Base-by-base conservation (phyloP, 148 eudicot genomes). In the Hydrangea macrophylla region DNA sequence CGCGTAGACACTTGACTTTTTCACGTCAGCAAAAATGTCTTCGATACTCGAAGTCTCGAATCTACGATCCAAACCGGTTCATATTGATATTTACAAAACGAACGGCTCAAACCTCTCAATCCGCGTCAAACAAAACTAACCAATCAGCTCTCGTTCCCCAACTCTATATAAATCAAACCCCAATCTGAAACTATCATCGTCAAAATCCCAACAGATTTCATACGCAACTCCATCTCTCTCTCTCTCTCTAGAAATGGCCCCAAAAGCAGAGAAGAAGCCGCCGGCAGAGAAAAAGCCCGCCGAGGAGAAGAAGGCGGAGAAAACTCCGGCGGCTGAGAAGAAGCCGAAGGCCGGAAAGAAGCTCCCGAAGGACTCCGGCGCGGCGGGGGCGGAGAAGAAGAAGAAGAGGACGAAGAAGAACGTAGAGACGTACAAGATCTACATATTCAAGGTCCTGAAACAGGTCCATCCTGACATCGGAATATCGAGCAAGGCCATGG, bases 381-480 rank as follows among this genome's bases (percentile, higher is more conserved):
- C 23, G 3, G 25, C 60, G 7, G 13, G 23, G 0, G 0, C 39
- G 24, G 85, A 76, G 55, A 79, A 82, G 74, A 79, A 82, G 81
- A 79, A 73, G 86, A 79, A 79, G 81, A 67, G 66, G 61, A 6
- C 56, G 67, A 82, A 79, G 81, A 82, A 76, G 66, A 76, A 69
- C 54, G 83, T 79, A 0, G 86, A 79, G 40, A 82, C 86, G n/a
- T 82, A 82, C 83, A 82, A 82, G 86, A 79, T 82, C 63, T 82
- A 82, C 81, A 82, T 82, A 69, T 82, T 79, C 72, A 82, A 82
- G 72, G 86, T 79, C 9, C 67, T 82, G 7, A 82, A 82, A 66
- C 85, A 82, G 53, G 85, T 82, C 15, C 85, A 82, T 2, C 85
- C 85, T 1, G 85, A 82, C 42, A 79, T 82, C 22, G 85, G 85